Base-by-base conservation (phyloP, 352 stramenopile genomes). In the Pythium coloratum region DNA sequence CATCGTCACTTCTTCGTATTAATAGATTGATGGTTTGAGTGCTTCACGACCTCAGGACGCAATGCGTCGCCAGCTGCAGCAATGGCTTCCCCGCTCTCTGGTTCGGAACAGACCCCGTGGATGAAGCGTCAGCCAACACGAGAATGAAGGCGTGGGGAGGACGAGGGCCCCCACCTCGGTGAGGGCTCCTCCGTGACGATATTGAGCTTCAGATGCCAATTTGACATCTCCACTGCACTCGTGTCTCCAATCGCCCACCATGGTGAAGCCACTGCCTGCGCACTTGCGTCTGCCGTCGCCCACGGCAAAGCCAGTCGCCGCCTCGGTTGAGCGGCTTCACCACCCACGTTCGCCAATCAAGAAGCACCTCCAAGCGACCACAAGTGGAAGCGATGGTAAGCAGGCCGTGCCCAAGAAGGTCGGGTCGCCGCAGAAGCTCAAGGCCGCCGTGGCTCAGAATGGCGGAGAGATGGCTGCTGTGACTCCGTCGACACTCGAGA, bases 271-370 rank as follows among this genome's bases (percentile, higher is more conserved):
- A 36, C 60, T 80, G 14, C 66, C 59, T 44, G 46, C 59, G 2
- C 46, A 67, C 46, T 24, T 72, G 54, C 60, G 60, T 38, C 59
- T 62, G 8, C 55, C 65, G 18, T 66, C 58, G 42, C 49, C 64
- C 6, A 36, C 42, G 34, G 55, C 16, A 20, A 49, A 49, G 38
- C 18, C n/a, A 13, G 24, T 24, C 16, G 44, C 9, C 7, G 3
- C 30, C 26, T 14, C 12, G 12, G 42, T 12, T 64, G 14, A 26
- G 14, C 28, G 28, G 28, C 42, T 26, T 16, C 42, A 49, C 42
- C 59, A 67, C 53, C 47, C 64, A 30, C 66, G 77, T 57, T 88
- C 82, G 3, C 80, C 82, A 14, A 76, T 84, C 67, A 89, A 91
- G 67, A 90, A 88, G 57, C 77, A 85, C 32, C 58, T 82, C 2